These are phyloP conservation scores for Globisporangium radiosum DNA, from an alignment of 352 stramenopile genomes.

Conservation along the genomic window DNA sequence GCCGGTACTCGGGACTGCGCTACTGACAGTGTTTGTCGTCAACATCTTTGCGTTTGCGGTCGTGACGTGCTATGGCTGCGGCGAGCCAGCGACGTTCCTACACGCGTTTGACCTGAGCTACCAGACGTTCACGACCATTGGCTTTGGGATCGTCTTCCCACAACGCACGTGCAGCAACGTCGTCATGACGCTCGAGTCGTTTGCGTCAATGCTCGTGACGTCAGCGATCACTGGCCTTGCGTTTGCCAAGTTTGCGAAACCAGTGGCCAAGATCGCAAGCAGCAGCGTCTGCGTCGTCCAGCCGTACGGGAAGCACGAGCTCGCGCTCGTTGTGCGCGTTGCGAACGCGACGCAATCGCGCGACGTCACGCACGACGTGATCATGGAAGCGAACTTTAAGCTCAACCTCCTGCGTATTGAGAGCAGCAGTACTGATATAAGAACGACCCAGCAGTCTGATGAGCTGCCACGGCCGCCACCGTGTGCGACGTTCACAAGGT, in stretches of 20 bases:
- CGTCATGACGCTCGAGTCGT: constrained; percentile 69
- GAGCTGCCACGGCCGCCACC: background rate
- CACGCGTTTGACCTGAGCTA: constrained; percentile 71
- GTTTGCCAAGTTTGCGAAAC: constrained; percentile 81
- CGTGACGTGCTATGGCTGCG: constrained; percentile 38
- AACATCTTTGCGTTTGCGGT: constrained; percentile 63
- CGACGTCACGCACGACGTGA: constrained; percentile 78
- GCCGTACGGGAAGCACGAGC: constrained; percentile 61
- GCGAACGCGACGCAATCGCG: constrained; percentile 74
- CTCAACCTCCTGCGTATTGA: constrained; percentile 76
- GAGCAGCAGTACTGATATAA: constrained; percentile 19
- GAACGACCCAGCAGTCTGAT: background rate
- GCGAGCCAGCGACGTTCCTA: constrained; percentile 49
- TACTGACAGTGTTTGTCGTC: constrained; percentile 47
- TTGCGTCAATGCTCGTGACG: constrained; percentile 74
- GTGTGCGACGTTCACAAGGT: too few species aligned
- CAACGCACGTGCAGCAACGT: constrained; percentile 59
- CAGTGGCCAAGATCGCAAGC: constrained; percentile 71
- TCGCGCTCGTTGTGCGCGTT: constrained; percentile 72
- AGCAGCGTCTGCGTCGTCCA: constrained; percentile 75
- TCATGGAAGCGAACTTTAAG: constrained; percentile 79
- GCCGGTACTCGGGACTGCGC: constrained; percentile 57
- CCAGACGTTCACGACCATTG: constrained; percentile 83
- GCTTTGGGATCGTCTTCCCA: constrained; percentile 74
- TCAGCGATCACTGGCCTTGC: constrained; percentile 77